Percentiles rank a stretch among this genome's conserved stretches.
These are phyloP conservation scores for Handroanthus guayacan DNA, from an alignment of 257 asterid genomes.

Conservation along the genomic window DNA sequence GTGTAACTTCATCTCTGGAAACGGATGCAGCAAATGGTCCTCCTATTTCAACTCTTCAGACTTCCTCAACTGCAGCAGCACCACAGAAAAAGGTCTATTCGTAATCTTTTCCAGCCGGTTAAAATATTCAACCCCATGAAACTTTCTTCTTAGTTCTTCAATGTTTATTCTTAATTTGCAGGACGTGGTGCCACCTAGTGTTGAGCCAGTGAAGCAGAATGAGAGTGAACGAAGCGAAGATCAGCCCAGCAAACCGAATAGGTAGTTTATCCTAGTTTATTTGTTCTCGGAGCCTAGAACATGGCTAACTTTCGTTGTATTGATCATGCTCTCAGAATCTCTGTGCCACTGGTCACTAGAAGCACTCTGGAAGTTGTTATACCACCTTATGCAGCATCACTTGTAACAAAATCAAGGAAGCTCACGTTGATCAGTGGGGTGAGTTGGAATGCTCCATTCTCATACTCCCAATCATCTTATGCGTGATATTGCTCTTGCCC, in stretches of 20 bases:
- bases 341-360: conserved; percentile 84
- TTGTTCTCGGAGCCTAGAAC: not conserved
- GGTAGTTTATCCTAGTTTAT: conserved; percentile 49
- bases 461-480: conserved; percentile 1
- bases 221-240: conserved; percentile 74
- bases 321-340: conserved; percentile 46
- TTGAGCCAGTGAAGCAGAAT: conserved; percentile 56
- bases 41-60: conserved; percentile 43
- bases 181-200: conserved; percentile 59
- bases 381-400: conserved; percentile 84
- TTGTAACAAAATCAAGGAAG: conserved; percentile 79
- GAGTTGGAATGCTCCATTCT: conserved; percentile 22
- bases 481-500: too few species aligned
- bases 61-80: conserved; percentile 41
- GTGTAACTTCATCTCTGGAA: conserved; percentile 39
- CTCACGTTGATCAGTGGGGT: conserved; percentile 89
- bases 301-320: not conserved
- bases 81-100: conserved; percentile 27
- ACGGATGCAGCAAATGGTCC: conserved; percentile 48
- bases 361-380: conserved; percentile 88
- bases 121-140: not conserved
- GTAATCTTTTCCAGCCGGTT: not conserved
- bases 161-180: conserved; percentile 43
- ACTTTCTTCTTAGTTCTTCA: not conserved
- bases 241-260: conserved; percentile 60